Evolutionary conservation across 2,329 filamentous ascomycete genomes (phyloP), one percentile per base, ranked within the genome.

Genomic region (Aaosphaeria arxii): DNA sequence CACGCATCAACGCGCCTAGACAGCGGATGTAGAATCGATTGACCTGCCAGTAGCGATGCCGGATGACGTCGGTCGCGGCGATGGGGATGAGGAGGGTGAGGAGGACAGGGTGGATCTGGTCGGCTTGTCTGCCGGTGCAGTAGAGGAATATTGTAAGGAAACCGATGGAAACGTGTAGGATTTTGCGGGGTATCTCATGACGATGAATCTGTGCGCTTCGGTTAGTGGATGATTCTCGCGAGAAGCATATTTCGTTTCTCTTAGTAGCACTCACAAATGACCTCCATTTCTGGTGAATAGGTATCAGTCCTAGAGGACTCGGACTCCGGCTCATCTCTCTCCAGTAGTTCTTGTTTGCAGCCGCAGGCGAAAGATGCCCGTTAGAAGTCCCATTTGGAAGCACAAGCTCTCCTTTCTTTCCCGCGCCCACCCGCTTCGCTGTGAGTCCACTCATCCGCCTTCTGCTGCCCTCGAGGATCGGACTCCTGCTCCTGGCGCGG

Each of bases 181-280:
- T 77, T 72, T 99, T 99, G 61, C 94, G 87, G 7, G 94, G 94
- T 45, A 99, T 91, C 74, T 99, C 94, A 72, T 99, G 92, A 62
- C 90, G 91, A 79, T 99, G 94, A 54, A 81, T 70, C 71, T 73
- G 49, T 11, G n/a, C 13, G n/a, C 42, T 49, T 39, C 30, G 46
- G 54, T 66, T 51, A 66, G 55, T 48, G n/a, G 13, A 28, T 49
- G 39, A 4, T 13, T 13, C 33, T 13, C 9, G 4, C 4, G 13
- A 13, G 9, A 36, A 9, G 33, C 9, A 4, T 36, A 36, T 36
- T 9, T 36, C 33, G 2, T 24, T 24, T 2, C 17, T 24, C 3
- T 24, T 24, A 3, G 17, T 3, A 24, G 3, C 3, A 69, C 73
- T 48, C 66, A 96, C 89, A 65, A 99, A 91, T 30, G 82, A 87